phyloP scores from a whole-genome alignment of 176 grass and related monocot species.

The Oryza australiensis region DNA sequence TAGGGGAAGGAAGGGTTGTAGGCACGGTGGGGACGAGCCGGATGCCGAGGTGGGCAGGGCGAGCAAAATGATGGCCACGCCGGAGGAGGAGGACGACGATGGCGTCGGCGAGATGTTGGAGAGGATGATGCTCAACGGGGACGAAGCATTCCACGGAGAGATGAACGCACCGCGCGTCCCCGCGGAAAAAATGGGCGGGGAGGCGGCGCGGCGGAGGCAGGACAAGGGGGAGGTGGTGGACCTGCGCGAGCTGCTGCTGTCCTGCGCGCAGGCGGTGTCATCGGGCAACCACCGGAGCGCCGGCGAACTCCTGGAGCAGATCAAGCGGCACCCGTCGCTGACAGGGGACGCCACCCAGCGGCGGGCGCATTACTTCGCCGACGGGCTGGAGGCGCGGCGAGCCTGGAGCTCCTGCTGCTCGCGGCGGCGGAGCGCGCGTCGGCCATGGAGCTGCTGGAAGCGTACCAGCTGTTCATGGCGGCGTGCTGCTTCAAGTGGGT shows the following conservation, averaged over 20 bases:
- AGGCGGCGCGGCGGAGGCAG: neutral
- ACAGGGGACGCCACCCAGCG: constrained; percentile 47
- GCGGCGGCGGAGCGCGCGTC: neutral
- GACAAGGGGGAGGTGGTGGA: constrained; percentile 40
- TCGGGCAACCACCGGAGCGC: constrained; percentile 40
- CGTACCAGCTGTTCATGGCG: constrained; percentile 52
- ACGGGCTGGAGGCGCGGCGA: constrained; percentile 65
- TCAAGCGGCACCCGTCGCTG: constrained; percentile 36
- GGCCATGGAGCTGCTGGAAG: constrained; percentile 32
- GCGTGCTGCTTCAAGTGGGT: constrained; percentile 45
- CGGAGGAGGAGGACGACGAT: neutral
- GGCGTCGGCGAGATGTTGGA: constrained; percentile 47
- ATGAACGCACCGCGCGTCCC: too few relatives aligned
- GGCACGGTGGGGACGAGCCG: too few relatives aligned
- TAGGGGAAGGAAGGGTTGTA: too few relatives aligned
- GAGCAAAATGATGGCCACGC: constrained; percentile 35
- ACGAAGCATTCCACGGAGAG: neutral
- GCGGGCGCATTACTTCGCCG: constrained; percentile 62
- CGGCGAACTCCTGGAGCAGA: constrained; percentile 44
- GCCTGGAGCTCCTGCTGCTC: constrained; percentile 42
- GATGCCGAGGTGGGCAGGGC: constrained; percentile 12
- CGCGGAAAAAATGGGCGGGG: neutral
- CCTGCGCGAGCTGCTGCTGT: constrained; percentile 53
- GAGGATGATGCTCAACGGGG: constrained; percentile 44
- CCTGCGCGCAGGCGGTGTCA: constrained; percentile 59